phyloP scores from a whole-genome alignment of 352 stramenopile genomes.

The Phytopythium aichiense region DNA sequence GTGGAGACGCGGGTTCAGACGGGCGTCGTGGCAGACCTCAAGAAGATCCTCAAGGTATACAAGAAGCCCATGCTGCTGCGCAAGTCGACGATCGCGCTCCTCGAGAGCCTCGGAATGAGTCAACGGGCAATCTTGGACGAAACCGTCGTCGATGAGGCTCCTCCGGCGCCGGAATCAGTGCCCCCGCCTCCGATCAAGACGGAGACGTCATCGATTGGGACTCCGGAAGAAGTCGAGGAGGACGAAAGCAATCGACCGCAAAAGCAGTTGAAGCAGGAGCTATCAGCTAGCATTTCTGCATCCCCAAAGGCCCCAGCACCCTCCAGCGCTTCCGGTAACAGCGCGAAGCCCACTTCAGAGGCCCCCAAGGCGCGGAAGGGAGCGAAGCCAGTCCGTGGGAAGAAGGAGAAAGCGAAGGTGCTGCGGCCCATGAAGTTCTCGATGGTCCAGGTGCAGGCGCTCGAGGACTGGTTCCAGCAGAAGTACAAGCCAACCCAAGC shows the following conservation, averaged over 20 bases:
- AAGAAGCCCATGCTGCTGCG: constrained; percentile 79
- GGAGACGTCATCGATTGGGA: constrained; percentile 16
- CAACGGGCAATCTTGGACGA: constrained; percentile 44
- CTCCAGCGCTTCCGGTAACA: not conserved
- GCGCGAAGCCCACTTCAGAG: not conserved
- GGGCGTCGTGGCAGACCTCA: constrained; percentile 64
- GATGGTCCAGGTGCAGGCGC: constrained; percentile 73
- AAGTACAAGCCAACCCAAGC: constrained; percentile 82
- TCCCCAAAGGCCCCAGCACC: not conserved
- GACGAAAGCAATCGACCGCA: not conserved
- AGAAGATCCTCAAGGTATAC: constrained; percentile 73
- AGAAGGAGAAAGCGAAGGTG: constrained; percentile 40
- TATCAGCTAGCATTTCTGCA: not conserved
- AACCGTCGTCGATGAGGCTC: constrained; percentile 38
- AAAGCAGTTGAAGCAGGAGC: constrained; percentile 7
- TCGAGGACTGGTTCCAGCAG: constrained; percentile 83
- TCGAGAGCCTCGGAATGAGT: constrained; percentile 72
- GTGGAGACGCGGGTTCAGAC: constrained; percentile 71
- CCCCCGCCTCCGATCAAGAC: constrained; percentile 21
- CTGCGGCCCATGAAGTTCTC: constrained; percentile 85
- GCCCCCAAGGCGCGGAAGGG: constrained; percentile 1
- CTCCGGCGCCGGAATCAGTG: constrained; percentile 10
- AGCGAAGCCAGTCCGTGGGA: constrained; percentile 1
- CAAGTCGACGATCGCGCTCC: constrained; percentile 58
- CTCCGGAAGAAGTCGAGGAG: constrained; percentile 5